Evolutionary conservation across 1,139 yeast genomes (phyloP), one percentile per base, ranked within the genome.

Genomic region (Lodderomyces orthopsilosis): DNA sequence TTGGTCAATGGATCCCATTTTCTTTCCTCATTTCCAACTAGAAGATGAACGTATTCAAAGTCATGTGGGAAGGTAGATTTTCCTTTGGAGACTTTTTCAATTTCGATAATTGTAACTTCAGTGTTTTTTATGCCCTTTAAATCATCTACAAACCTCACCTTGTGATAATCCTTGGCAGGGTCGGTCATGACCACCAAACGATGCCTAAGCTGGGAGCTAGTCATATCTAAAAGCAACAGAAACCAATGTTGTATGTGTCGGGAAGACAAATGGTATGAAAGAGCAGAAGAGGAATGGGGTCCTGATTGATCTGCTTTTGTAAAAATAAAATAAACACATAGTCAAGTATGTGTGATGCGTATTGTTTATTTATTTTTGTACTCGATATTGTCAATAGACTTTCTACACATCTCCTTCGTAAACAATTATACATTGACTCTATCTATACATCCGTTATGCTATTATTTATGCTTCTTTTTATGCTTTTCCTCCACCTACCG

Each of bases 11-110:
- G 58, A 5, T 41, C 36, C 24, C 59, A 63, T 46, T 66, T 66
- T 14, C 61, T 60, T 34, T 59, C 65, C 45, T 58, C 62, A 47
- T 68, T 65, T 45, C 67, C 73, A 12, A 70, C 54, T 47, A 69
- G 65, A 36, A 72, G 58, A 46, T 66, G 68, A 37, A 70, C 47
- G 43, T 51, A 56, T 27, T 62, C 57, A 46, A 57, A 69, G n/a
- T 38, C 49, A 10, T 54, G 53, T 34, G 55, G 49, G 6, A 53
- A 44, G 12, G 42, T 41, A 12, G 46, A 38, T 6, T 45, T 41
- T 41, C 51, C 54, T 15, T 41, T 38, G 12, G 46, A 24, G 15
- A 46, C 44, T 14, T 48, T 46, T 19, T 51, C 50, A 10, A 51
- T 48, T 35, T 62, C 65, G 6, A 61, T 40, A 8, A 57, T 53